Percentiles rank a stretch among this genome's conserved stretches.
Evolutionary conservation across 2,329 filamentous ascomycete species (phyloP).

Genomic region (Neofusicoccum laricinum): DNA sequence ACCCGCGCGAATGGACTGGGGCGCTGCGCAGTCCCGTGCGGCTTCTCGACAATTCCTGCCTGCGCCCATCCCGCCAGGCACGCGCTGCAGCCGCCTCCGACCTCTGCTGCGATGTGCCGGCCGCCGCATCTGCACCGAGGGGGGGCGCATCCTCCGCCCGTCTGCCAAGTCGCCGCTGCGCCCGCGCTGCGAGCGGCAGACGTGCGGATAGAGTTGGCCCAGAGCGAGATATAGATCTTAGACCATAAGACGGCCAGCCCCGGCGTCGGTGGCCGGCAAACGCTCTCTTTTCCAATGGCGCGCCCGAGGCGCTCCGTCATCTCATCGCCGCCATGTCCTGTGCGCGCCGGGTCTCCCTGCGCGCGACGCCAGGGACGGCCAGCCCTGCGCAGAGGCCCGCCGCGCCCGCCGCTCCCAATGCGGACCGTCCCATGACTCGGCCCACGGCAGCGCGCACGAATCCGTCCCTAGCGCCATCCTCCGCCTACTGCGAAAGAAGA

Average conservation of each 20-base stretch:
- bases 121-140: neutral
- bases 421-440: constrained; percentile 4
- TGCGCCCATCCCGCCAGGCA: neutral
- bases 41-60: neutral
- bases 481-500: neutral
- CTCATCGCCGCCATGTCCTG: neutral
- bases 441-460: neutral
- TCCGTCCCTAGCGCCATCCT: neutral
- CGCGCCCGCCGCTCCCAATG: neutral
- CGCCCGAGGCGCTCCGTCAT: neutral
- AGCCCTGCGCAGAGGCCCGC: constrained; percentile 2
- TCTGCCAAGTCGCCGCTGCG: neutral
- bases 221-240: neutral
- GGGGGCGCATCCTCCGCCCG: neutral
- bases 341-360: neutral
- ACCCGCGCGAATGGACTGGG: too few species aligned
- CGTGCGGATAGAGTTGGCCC: constrained; percentile 1
- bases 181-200: neutral
- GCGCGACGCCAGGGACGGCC: neutral
- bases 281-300: neutral
- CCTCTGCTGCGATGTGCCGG: neutral
- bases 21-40: too few species aligned
- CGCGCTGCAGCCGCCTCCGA: neutral
- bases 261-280: neutral
- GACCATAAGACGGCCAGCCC: neutral